Evolutionary conservation across 176 grass and related monocot species (phyloP).

Genomic region (Aegilops speltoides): DNA sequence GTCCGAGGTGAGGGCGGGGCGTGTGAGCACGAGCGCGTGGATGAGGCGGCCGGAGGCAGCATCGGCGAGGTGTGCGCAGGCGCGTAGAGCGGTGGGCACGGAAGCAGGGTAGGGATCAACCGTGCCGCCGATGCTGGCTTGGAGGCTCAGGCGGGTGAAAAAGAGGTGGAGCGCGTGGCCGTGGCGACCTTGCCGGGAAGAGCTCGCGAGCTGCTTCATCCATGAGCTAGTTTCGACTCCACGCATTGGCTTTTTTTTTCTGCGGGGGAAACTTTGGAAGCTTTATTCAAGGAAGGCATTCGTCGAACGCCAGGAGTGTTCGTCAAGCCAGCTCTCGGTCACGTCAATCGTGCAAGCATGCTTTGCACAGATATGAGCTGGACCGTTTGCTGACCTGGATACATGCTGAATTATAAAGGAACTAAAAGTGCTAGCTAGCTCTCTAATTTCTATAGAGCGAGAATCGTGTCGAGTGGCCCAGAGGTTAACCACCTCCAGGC

Average conservation of each 20-base stretch:
- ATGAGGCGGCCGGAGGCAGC: constrained; percentile 34
- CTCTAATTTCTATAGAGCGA: no score
- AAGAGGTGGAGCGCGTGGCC: constrained; percentile 49
- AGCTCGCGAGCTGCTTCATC: constrained; percentile 49
- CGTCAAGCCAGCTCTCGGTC: no score
- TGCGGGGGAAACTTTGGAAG: no score
- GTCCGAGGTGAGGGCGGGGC: constrained; percentile 34
- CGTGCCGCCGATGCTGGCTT: background rate
- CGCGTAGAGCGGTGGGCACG: constrained; percentile 53
- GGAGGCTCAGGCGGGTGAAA: constrained; percentile 32
- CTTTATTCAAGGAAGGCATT: no score
- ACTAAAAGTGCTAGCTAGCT: no score
- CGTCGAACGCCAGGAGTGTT: no score
- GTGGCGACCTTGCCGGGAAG: constrained; percentile 48
- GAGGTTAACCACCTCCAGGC: no score
- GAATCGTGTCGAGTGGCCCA: no score
- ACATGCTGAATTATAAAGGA: no score
- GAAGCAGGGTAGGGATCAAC: constrained; percentile 29
- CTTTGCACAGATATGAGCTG: no score
- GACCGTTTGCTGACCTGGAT: no score
- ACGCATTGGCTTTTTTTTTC: constrained; percentile 9
- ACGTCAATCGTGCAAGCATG: no score
- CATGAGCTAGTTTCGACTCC: constrained; percentile 11
- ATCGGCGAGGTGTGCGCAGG: constrained; percentile 49
- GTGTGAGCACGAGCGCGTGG: constrained; percentile 41